A percentile compares a stretch with the other conserved stretches of the same genome.
Conservation (phyloP, 2,329 filamentous ascomycete species). For the Colletotrichum sp. region DNA sequence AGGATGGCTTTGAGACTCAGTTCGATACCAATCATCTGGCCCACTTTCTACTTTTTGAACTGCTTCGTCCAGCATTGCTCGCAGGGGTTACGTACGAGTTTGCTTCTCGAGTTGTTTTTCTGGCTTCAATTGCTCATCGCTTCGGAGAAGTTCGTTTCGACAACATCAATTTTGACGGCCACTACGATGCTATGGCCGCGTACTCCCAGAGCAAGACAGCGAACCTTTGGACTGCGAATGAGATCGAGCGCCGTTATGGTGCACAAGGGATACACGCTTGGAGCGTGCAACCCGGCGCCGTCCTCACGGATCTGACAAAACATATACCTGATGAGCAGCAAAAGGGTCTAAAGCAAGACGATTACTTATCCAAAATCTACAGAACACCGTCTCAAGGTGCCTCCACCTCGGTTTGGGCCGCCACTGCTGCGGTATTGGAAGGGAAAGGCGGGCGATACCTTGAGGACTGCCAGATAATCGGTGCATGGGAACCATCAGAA, state of each 20-base stretch:
- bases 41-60: constrained; percentile 58
- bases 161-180: constrained; percentile 29
- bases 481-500: neutral
- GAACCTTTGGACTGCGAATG: constrained; percentile 54
- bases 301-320: neutral
- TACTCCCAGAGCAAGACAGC: constrained; percentile 57
- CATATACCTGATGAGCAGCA: neutral
- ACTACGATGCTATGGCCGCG: constrained; percentile 35
- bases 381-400: constrained; percentile 43
- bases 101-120: constrained; percentile 49
- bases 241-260: constrained; percentile 54
- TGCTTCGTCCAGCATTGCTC: constrained; percentile 50
- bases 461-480: constrained; percentile 40
- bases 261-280: constrained; percentile 45
- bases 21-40: constrained; percentile 58
- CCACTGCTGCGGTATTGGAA: constrained; percentile 43
- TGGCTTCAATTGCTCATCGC: constrained; percentile 49
- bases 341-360: neutral
- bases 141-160: constrained; percentile 34
- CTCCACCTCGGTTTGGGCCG: constrained; percentile 50
- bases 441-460: constrained; percentile 52
- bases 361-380: neutral
- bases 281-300: constrained; percentile 49
- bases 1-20: constrained; percentile 37
- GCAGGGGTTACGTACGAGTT: constrained; percentile 39